These are phyloP conservation scores for Ensete glaucum DNA, from an alignment of 176 grass and related monocot species.

Conservation along the genomic window DNA sequence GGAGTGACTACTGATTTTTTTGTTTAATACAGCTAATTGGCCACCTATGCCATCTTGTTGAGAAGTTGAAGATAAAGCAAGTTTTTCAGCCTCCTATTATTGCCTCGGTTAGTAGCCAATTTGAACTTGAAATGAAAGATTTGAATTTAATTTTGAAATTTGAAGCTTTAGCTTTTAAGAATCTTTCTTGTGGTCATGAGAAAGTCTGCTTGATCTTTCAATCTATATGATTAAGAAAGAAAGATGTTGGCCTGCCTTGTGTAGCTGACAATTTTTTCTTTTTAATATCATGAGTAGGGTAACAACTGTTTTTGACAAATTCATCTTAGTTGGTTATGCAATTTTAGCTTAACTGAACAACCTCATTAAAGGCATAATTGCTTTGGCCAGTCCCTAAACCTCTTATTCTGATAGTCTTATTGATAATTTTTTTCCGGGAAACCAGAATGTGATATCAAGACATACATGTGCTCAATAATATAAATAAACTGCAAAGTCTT, in stretches of 20 bases:
- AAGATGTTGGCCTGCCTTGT: neutral
- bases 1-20: neutral
- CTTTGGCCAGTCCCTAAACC: too few relatives aligned
- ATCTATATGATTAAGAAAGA: neutral
- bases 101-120: conserved; percentile 14
- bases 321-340: neutral
- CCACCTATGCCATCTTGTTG: conserved; percentile 23
- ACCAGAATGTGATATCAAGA: neutral
- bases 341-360: neutral
- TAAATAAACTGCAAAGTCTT: neutral
- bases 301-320: neutral
- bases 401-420: neutral
- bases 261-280: neutral
- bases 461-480: neutral
- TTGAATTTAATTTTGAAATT: neutral
- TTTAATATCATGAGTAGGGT: neutral
- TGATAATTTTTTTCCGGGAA: neutral
- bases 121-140: neutral
- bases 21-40: conserved; percentile 13
- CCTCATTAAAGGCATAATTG: neutral
- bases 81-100: conserved; percentile 26
- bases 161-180: neutral
- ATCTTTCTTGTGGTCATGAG: neutral
- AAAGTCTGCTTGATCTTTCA: neutral
- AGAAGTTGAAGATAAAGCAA: conserved; percentile 32